Conservation (phyloP, 768 basidiomycete genomes). For the Phylloporus arenicola region DNA sequence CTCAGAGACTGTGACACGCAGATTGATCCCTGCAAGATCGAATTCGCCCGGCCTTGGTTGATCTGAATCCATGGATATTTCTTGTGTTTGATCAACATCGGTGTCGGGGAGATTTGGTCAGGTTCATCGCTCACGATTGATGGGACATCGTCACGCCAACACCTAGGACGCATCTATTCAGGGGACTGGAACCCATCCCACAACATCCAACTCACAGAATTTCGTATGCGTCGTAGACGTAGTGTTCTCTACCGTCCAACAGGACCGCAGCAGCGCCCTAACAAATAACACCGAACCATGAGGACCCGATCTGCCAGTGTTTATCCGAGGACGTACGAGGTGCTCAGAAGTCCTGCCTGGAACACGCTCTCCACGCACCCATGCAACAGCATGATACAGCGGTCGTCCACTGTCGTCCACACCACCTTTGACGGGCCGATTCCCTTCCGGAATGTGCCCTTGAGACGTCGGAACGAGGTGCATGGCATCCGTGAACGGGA, state of each 20-base stretch:
- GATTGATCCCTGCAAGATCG: neutral
- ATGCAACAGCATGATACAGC: neutral
- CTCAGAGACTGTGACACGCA: neutral
- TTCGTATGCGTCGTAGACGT: constrained; percentile 2
- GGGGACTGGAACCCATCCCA: neutral
- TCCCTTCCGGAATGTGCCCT: neutral
- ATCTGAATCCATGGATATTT: neutral
- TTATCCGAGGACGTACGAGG: neutral
- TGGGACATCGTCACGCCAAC: neutral
- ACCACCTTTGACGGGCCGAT: constrained; percentile 1
- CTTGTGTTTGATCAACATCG: neutral
- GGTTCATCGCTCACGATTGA: neutral
- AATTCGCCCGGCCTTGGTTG: neutral
- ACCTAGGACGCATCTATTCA: neutral
- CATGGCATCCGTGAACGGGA: constrained; percentile 6
- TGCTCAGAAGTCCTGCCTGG: constrained; percentile 2
- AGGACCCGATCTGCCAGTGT: neutral
- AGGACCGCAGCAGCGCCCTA: neutral
- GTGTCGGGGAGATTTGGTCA: neutral
- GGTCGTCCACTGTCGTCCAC: neutral
- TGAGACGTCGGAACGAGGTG: constrained; percentile 1
- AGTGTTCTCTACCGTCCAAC: neutral
- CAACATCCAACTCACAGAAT: neutral
- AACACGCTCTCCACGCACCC: neutral
- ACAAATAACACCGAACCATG: neutral